Percentiles rank a stretch among this genome's conserved stretches.
phyloP scores from a whole-genome alignment of 192 early-diverging fungal genomes.

The Umbelopsis isabellina region DNA sequence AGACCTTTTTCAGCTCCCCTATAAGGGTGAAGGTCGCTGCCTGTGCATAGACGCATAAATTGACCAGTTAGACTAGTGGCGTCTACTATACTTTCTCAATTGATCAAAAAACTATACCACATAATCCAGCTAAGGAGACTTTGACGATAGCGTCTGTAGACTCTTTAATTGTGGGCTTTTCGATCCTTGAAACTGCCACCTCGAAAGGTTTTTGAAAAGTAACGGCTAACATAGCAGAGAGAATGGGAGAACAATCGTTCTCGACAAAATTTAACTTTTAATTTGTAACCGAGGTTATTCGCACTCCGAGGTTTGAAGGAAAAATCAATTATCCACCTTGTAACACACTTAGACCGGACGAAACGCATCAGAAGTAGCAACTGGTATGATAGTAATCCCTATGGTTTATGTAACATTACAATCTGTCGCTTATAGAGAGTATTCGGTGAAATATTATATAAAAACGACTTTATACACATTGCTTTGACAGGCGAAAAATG shows the following conservation, averaged over 20 bases:
- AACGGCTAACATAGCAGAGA: slow-evolving; percentile 47
- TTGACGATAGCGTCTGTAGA: slow-evolving; percentile 54
- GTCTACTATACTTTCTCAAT: too few relatives aligned
- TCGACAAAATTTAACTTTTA: too few relatives aligned
- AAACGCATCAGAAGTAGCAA: too few relatives aligned
- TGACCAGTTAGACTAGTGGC: not conserved
- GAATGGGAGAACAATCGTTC: too few relatives aligned
- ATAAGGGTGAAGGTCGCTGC: slow-evolving; percentile 34
- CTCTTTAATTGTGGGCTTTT: slow-evolving; percentile 39
- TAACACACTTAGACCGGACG: too few relatives aligned
- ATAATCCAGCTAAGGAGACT: slow-evolving; percentile 48
- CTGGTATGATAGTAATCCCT: too few relatives aligned
- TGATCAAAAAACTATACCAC: slow-evolving; percentile 33
- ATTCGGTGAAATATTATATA: not conserved
- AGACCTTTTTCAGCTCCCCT: slow-evolving; percentile 46
- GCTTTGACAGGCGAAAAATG: slow-evolving; percentile 10
- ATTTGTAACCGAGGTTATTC: too few relatives aligned
- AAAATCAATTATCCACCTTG: too few relatives aligned
- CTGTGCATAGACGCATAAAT: not conserved
- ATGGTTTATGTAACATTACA: too few relatives aligned
- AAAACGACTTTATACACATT: slow-evolving; percentile 18
- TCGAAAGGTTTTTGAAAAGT: slow-evolving; percentile 47
- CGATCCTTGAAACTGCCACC: slow-evolving; percentile 38
- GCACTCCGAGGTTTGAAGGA: too few relatives aligned
- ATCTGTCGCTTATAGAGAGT: too few relatives aligned